phyloP scores from a whole-genome alignment of 805 yeast species.

The Tetrapisispora arboricola region DNA sequence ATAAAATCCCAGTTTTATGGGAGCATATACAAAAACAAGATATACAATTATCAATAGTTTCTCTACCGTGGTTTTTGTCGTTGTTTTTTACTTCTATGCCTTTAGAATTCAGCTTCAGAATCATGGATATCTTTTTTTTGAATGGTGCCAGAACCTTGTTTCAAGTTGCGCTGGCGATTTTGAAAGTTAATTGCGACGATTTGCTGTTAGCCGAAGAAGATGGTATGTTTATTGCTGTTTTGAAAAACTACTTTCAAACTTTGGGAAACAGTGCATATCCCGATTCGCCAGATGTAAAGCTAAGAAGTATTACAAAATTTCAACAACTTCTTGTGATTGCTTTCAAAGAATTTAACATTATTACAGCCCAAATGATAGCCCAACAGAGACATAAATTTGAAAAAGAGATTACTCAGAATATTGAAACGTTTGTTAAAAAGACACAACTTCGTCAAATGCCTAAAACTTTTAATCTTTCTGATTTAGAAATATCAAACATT shows the following conservation, averaged over 20 bases:
- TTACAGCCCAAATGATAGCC: constrained; percentile 64
- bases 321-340: constrained; percentile 88
- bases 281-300: constrained; percentile 50
- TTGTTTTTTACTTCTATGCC: constrained; percentile 91
- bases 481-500: constrained; percentile 52
- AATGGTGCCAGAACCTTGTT: constrained; percentile 85
- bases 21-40: constrained; percentile 69
- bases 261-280: constrained; percentile 77
- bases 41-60: constrained; percentile 85
- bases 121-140: constrained; percentile 79
- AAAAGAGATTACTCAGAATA: constrained; percentile 70
- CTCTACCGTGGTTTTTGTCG: constrained; percentile 93
- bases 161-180: constrained; percentile 87
- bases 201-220: constrained; percentile 76
- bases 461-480: constrained; percentile 50
- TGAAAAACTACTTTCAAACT: constrained; percentile 70
- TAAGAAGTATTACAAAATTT: constrained; percentile 65
- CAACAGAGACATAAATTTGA: constrained; percentile 63
- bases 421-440: constrained; percentile 82
- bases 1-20: constrained; percentile 82
- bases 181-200: constrained; percentile 79
- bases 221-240: constrained; percentile 77
- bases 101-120: constrained; percentile 80
- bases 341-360: constrained; percentile 75
- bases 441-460: constrained; percentile 85